Conservation (phyloP, 805 yeast species). For the Maudiozyma bulderi region DNA sequence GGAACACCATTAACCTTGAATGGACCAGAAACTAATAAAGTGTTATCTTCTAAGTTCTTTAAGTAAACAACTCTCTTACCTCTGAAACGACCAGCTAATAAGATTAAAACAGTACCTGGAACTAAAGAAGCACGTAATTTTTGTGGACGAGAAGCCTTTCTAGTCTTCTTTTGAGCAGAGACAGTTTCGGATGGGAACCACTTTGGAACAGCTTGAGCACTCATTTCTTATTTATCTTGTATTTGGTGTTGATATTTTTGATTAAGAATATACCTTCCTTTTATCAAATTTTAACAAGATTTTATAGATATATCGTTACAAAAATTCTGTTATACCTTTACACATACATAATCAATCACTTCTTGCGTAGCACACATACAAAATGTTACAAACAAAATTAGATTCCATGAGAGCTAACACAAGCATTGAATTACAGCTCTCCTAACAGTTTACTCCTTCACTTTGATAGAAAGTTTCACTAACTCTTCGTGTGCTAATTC, state of each 20-base stretch:
- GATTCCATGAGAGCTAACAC: too few species aligned
- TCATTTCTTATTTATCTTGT: slow-evolving; percentile 32
- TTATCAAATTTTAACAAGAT: neutral
- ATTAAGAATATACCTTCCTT: neutral
- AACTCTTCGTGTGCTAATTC: neutral
- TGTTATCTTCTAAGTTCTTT: slow-evolving; percentile 95
- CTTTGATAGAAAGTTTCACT: neutral
- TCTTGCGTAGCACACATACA: too few species aligned
- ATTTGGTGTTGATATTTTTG: slow-evolving; percentile 16
- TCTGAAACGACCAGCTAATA: slow-evolving; percentile 98
- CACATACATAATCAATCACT: neutral
- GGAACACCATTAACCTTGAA: slow-evolving; percentile 99
- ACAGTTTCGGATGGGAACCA: slow-evolving; percentile 92
- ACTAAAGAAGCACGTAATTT: slow-evolving; percentile 90
- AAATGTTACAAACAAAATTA: too few species aligned
- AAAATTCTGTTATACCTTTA: neutral
- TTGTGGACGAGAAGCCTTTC: slow-evolving; percentile 89
- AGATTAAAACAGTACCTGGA: slow-evolving; percentile 95
- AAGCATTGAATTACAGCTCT: too few species aligned
- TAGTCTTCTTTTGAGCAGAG: slow-evolving; percentile 77
- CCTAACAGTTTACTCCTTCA: neutral
- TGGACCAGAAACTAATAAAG: slow-evolving; percentile 94
- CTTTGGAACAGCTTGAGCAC: slow-evolving; percentile 50
- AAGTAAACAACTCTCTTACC: slow-evolving; percentile 99
- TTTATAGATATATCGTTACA: neutral